phyloP scores from a whole-genome alignment of 1,139 yeast species.

The Suhomyces maxii region DNA sequence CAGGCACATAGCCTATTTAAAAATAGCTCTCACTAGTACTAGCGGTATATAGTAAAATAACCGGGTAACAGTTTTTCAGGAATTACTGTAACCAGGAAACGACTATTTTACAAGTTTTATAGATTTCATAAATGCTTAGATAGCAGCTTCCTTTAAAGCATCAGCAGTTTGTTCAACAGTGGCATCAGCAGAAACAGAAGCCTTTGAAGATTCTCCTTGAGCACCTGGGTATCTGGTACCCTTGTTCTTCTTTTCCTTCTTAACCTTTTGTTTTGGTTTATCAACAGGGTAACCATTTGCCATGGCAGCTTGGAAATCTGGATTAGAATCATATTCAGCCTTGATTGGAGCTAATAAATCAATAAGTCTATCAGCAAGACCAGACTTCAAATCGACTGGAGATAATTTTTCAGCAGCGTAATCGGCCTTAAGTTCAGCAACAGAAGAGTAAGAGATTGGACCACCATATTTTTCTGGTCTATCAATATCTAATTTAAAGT shows the following conservation, averaged over 20 bases:
- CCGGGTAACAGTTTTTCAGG: no score
- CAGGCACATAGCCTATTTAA: neutral
- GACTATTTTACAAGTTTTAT: no score
- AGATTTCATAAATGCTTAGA: neutral
- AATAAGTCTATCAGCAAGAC: constrained; percentile 84
- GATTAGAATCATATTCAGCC: constrained; percentile 57
- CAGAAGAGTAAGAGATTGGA: constrained; percentile 66
- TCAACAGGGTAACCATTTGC: constrained; percentile 83
- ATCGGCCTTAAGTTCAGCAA: constrained; percentile 71
- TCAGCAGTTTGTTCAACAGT: constrained; percentile 18
- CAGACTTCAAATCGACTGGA: constrained; percentile 92
- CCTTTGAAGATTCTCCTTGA: constrained; percentile 14
- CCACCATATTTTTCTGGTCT: constrained; percentile 99
- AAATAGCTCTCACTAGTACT: neutral
- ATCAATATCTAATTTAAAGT: constrained; percentile 67
- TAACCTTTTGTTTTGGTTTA: constrained; percentile 62
- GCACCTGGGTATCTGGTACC: constrained; percentile 85
- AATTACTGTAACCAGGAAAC: no score
- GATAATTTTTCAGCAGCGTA: constrained; percentile 71
- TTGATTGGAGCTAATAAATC: constrained; percentile 81
- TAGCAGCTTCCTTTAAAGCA: constrained; percentile 17
- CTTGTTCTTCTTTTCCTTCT: constrained; percentile 79
- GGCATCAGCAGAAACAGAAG: constrained; percentile 12
- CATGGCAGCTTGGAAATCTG: constrained; percentile 75
- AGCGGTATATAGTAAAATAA: no score